phyloP scores from a whole-genome alignment of 768 basidiomycete species.

The Podaxis mareebaensis region DNA sequence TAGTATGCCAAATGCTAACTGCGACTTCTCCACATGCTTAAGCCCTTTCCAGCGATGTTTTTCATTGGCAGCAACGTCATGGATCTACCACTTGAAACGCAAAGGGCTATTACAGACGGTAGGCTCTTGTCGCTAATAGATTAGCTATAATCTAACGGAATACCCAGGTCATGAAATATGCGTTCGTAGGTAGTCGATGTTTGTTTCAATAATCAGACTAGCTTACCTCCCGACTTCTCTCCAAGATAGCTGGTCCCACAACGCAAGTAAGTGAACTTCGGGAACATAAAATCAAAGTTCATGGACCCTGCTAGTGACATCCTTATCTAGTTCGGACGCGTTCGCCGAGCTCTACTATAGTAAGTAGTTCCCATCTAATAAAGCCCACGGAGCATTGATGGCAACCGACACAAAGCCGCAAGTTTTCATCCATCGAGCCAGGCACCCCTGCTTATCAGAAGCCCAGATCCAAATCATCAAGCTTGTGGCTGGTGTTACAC shows the following conservation, averaged over 20 bases:
- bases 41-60: slow-evolving; percentile 48
- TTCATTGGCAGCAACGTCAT: slow-evolving; percentile 61
- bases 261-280: slow-evolving; percentile 42
- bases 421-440: background rate
- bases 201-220: background rate
- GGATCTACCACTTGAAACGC: slow-evolving; percentile 57
- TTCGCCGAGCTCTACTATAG: slow-evolving; percentile 83
- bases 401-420: slow-evolving; percentile 21
- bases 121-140: slow-evolving; percentile 6
- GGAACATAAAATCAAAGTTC: background rate
- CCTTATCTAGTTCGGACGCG: slow-evolving; percentile 59
- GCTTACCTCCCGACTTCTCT: background rate
- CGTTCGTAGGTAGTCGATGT: slow-evolving; percentile 44
- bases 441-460: background rate
- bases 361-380: slow-evolving; percentile 26
- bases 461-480: slow-evolving; percentile 53
- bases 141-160: background rate
- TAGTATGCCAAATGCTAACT: slow-evolving; percentile 35
- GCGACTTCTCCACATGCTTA: background rate
- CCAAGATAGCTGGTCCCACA: slow-evolving; percentile 56
- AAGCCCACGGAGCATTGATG: background rate
- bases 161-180: slow-evolving; percentile 56
- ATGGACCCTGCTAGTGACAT: slow-evolving; percentile 44
- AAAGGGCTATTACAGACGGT: slow-evolving; percentile 54
- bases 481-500: slow-evolving; percentile 54